Evolutionary conservation across 345 rosid species (phyloP).

Genomic region (Sonneratia caseolaris): DNA sequence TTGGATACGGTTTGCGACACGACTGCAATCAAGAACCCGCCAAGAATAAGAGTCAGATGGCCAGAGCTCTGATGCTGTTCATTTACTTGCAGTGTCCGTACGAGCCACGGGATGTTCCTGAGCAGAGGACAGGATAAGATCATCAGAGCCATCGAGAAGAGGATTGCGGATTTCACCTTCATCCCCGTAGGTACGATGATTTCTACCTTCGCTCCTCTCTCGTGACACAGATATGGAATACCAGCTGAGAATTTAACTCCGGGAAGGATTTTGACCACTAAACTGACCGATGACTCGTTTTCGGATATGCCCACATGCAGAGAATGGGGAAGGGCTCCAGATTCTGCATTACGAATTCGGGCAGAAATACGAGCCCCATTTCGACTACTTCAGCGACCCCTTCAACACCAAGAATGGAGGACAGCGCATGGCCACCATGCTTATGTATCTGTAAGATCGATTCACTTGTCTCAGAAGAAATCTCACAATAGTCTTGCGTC

Average conservation of each 20-base stretch:
- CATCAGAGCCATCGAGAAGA: constrained; percentile 14
- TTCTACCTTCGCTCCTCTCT: background rate
- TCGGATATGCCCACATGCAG: constrained; percentile 3
- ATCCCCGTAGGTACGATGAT: constrained; percentile 15
- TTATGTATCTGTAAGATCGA: constrained; percentile 18
- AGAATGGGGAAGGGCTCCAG: constrained; percentile 20
- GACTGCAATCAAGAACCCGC: background rate
- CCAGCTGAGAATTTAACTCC: background rate
- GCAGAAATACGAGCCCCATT: constrained; percentile 18
- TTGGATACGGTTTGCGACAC: background rate
- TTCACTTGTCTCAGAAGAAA: background rate
- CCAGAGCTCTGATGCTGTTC: background rate
- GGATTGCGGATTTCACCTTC: constrained; percentile 18
- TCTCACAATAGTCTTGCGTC: background rate
- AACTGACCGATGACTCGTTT: background rate
- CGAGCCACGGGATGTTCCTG: constrained; percentile 19
- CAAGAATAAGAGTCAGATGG: background rate
- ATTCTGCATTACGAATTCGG: constrained; percentile 14
- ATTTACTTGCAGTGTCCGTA: constrained; percentile 14
- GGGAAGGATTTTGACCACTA: background rate
- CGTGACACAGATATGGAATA: background rate
- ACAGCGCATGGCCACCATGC: constrained; percentile 16
- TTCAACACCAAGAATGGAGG: constrained; percentile 16
- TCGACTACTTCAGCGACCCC: constrained; percentile 15
- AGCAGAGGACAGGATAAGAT: constrained; percentile 15